Evolutionary conservation across 192 early-diverging fungal genomes (phyloP), one percentile per base, ranked within the genome.

Genomic region (Chytriomyces sp.): DNA sequence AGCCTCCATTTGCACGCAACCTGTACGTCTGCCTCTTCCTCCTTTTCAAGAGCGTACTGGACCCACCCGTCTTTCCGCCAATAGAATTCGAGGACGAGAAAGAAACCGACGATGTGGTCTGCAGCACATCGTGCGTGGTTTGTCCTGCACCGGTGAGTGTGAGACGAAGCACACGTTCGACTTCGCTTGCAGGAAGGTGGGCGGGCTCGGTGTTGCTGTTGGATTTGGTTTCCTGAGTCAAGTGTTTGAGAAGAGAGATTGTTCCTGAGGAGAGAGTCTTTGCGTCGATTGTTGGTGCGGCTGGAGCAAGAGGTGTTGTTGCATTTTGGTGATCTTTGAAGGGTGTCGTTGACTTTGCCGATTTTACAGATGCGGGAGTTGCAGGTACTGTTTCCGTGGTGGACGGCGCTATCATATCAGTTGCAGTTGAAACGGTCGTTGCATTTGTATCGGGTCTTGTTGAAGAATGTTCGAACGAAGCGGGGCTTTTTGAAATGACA

Each of bases 231-330:
- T 85, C 83, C 6, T 69, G 57, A 6, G 83, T 78, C 11, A 85
- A 69, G 64, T 80, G 80, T 72, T 79, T 85, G 2, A 85, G 59
- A n/a, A 82, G 77, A 10, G 67, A 20, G 28, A 85, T 61, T 0
- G 83, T 85, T 1, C 81, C 80, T 18, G 60, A 62, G 3, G 83
- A 84, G 0, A 84, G 61, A n/a, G 63, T 76, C 35, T 77, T 76
- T 63, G 64, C 75, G 23, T 20, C 16, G 28, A 69, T 1, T 20
- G 76, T 9, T 61, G 69, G 20, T 7, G 24, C 66, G 68, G 59
- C 44, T 50, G 50, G 46, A 72, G 60, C 3, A 35, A 35, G 35
- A 35, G 35, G 35, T 35, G 35, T 35, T 35, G 35, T 35, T 35
- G 35, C 3, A 35, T 1, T 35, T 48, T n/a, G 75, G 16, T 23